Evolutionary conservation across 2,329 filamentous ascomycete genomes (phyloP).

Genomic region (Trichoderma semiorbis): DNA sequence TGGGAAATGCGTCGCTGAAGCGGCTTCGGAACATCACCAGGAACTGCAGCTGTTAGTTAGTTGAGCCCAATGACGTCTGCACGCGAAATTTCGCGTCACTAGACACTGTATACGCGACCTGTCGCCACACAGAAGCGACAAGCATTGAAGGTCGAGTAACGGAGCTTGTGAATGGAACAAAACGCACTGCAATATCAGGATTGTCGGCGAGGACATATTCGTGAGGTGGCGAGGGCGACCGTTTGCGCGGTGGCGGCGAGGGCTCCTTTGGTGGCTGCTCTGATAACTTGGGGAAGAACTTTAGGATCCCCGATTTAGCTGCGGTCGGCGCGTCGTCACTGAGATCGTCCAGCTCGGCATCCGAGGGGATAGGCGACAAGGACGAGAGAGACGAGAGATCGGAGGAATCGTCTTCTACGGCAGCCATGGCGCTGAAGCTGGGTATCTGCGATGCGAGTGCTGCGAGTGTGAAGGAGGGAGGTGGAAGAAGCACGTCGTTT

Average conservation of each 20-base stretch:
- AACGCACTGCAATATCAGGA: slow-evolving; percentile 83
- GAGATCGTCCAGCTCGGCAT: slow-evolving; percentile 49
- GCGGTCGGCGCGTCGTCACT: slow-evolving; percentile 37
- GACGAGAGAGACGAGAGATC: slow-evolving; percentile 59
- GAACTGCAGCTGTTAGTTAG: slow-evolving; percentile 62
- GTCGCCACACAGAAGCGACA: background rate
- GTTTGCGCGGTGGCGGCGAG: slow-evolving; percentile 68
- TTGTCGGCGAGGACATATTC: slow-evolving; percentile 90
- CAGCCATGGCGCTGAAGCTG: slow-evolving; percentile 45
- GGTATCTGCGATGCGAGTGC: slow-evolving; percentile 20
- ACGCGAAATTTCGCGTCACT: slow-evolving; percentile 55
- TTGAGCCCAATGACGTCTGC: slow-evolving; percentile 29
- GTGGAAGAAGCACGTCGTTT: slow-evolving; percentile 28
- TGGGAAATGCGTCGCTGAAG: slow-evolving; percentile 84
- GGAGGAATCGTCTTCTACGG: slow-evolving; percentile 58
- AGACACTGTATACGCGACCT: slow-evolving; percentile 37
- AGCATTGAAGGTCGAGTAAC: background rate
- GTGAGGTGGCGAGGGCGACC: slow-evolving; percentile 83
- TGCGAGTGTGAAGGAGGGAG: slow-evolving; percentile 26
- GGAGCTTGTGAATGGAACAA: background rate
- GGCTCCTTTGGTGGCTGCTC: slow-evolving; percentile 52
- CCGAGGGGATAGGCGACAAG: slow-evolving; percentile 43
- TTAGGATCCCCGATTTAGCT: slow-evolving; percentile 58
- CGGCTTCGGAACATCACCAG: slow-evolving; percentile 97
- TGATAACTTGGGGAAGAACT: slow-evolving; percentile 62